These are phyloP conservation scores for Polytrichum formosum DNA, from an alignment of 225 moss, liverwort and hornwort species.

Conservation along the genomic window DNA sequence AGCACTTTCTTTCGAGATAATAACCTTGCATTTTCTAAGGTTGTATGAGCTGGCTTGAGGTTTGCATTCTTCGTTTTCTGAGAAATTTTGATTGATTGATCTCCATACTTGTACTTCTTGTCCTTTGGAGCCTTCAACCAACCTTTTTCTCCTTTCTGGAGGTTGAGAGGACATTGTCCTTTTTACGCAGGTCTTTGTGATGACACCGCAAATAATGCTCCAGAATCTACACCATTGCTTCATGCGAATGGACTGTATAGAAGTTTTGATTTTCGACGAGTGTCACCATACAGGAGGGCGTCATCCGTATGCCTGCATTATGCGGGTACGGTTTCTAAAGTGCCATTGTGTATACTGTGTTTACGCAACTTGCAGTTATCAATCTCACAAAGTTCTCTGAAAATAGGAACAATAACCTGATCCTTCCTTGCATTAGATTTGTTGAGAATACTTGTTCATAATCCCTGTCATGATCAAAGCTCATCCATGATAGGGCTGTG, in stretches of 20 bases:
- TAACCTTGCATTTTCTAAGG: no score
- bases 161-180: not conserved
- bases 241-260: constrained; percentile 80
- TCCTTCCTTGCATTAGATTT: not conserved
- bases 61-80: no score
- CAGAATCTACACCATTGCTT: constrained; percentile 86
- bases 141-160: no score
- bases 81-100: no score
- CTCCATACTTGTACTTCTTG: no score
- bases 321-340: constrained; percentile 54
- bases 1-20: no score
- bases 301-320: constrained; percentile 91
- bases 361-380: no score
- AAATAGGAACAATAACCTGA: no score
- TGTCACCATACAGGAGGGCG: constrained; percentile 85
- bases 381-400: no score
- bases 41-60: no score
- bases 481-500: constrained; percentile 73
- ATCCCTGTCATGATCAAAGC: not conserved
- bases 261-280: constrained; percentile 95
- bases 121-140: no score
- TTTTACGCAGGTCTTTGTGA: constrained; percentile 74
- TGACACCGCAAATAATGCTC: constrained; percentile 88
- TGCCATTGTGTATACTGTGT: no score
- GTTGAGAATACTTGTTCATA: not conserved